These are phyloP conservation scores for Zizania palustris DNA, from an alignment of 202 grass and related monocot species.

Conservation along the genomic window DNA sequence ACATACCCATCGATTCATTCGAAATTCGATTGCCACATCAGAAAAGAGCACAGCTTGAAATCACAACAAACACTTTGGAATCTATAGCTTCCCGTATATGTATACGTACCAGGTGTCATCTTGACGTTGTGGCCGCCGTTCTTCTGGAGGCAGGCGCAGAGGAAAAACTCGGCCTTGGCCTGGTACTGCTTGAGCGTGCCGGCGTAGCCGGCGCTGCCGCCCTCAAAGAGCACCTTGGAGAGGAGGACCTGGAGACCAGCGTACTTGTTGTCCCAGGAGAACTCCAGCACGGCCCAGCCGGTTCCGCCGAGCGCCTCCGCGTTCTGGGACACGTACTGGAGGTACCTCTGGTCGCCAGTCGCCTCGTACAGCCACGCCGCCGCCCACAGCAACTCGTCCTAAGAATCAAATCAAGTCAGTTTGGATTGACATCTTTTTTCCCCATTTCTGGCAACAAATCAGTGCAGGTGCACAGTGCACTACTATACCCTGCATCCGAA, in stretches of 20 bases:
- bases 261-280: conserved; percentile 99
- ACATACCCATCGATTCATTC: not conserved
- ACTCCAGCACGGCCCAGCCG: conserved; percentile 74
- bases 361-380: conserved; percentile 89
- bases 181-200: conserved; percentile 70
- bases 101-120: conserved; percentile 57
- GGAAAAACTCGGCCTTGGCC: conserved; percentile 95
- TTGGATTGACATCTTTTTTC: not conserved
- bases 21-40: no score
- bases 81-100: no score
- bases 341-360: conserved; percentile 63
- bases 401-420: not conserved
- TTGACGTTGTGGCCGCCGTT: conserved; percentile 69
- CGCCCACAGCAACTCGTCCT: conserved; percentile 89
- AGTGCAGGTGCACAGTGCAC: no score
- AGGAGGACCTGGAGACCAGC: conserved; percentile 87
- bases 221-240: conserved; percentile 63
- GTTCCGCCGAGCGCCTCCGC: conserved; percentile 66
- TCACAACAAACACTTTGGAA: not conserved
- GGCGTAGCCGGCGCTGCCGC: conserved; percentile 11
- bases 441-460: no score
- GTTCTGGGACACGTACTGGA: conserved; percentile 66
- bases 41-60: not conserved
- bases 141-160: conserved; percentile 89
- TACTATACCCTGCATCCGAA: no score